These are phyloP conservation scores for Huntiella decipiens DNA, from an alignment of 2,329 filamentous ascomycete genomes.

Conservation along the genomic window DNA sequence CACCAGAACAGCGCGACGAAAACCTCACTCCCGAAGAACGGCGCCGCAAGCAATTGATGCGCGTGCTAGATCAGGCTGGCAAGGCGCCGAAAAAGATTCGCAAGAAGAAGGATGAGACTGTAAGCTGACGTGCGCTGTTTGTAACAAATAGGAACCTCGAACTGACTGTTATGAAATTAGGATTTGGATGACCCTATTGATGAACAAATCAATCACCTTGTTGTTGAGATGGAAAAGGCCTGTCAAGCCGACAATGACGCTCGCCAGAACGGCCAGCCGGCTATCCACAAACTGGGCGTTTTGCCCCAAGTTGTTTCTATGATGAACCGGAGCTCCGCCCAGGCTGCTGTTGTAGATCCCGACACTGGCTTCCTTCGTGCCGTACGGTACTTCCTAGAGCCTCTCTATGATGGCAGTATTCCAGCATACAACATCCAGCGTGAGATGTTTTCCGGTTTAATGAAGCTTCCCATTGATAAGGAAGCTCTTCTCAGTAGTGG, in stretches of 20 bases:
- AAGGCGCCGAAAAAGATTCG: conserved; percentile 55
- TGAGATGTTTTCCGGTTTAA: conserved; percentile 69
- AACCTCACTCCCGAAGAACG: conserved; percentile 68
- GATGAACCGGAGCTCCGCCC: conserved; percentile 75
- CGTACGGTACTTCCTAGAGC: conserved; percentile 93
- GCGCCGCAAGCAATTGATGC: conserved; percentile 64
- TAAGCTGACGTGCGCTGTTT: not conserved
- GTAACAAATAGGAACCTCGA: not conserved
- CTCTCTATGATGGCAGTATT: conserved; percentile 78
- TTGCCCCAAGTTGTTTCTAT: conserved; percentile 77
- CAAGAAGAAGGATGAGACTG: conserved; percentile 40
- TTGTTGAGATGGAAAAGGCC: conserved; percentile 74
- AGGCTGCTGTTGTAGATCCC: conserved; percentile 70
- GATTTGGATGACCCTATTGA: conserved; percentile 84
- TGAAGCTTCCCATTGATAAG: conserved; percentile 71
- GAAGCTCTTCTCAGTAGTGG: conserved; percentile 77
- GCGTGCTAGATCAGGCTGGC: conserved; percentile 71
- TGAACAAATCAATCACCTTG: conserved; percentile 72
- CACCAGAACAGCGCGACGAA: conserved; percentile 45
- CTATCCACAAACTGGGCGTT: conserved; percentile 82
- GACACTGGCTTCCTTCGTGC: conserved; percentile 90
- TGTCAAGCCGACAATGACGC: conserved; percentile 73
- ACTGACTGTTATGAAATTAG: conserved; percentile 22
- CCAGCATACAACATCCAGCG: conserved; percentile 96
- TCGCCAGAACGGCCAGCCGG: conserved; percentile 60